Conservation (phyloP, 2,329 filamentous ascomycete species). For the Epichloe hybrida region DNA sequence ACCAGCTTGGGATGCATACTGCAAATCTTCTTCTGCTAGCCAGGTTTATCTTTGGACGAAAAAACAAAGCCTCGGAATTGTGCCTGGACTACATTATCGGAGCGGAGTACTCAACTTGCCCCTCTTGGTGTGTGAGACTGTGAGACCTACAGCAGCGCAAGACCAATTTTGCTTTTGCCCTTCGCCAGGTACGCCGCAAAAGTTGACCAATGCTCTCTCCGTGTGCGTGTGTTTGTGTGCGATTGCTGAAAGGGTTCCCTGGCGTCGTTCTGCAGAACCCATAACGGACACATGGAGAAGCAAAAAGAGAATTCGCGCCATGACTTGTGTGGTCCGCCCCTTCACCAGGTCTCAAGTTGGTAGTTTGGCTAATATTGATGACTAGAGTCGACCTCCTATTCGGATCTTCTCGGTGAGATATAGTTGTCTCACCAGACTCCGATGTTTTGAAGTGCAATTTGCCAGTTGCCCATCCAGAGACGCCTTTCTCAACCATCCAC, state of each 20-base stretch:
- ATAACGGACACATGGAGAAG: neutral
- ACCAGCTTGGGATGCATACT: neutral
- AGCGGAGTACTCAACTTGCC: neutral
- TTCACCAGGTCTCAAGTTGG: neutral
- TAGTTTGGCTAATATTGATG: neutral
- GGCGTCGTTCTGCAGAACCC: neutral
- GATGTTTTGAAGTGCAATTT: slow-evolving; percentile 15
- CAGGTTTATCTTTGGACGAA: neutral
- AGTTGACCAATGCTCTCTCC: neutral
- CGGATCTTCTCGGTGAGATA: slow-evolving; percentile 13
- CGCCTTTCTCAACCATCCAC: neutral
- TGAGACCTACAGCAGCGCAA: slow-evolving; percentile 9
- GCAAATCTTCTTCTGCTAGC: neutral
- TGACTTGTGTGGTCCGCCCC: neutral
- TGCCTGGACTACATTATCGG: neutral
- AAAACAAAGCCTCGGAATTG: neutral
- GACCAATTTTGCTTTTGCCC: slow-evolving; percentile 5
- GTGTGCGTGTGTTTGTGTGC: neutral
- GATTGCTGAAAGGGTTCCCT: neutral
- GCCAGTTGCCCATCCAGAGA: slow-evolving; percentile 9
- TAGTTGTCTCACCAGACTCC: slow-evolving; percentile 15
- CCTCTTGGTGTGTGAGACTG: slow-evolving; percentile 5
- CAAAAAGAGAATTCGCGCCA: neutral
- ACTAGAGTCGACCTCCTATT: neutral
- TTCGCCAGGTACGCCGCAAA: neutral